Percentiles rank a stretch among this genome's conserved stretches.
Conservation (phyloP, 2,329 filamentous ascomycete species). For the Colletotrichum endophyticum region DNA sequence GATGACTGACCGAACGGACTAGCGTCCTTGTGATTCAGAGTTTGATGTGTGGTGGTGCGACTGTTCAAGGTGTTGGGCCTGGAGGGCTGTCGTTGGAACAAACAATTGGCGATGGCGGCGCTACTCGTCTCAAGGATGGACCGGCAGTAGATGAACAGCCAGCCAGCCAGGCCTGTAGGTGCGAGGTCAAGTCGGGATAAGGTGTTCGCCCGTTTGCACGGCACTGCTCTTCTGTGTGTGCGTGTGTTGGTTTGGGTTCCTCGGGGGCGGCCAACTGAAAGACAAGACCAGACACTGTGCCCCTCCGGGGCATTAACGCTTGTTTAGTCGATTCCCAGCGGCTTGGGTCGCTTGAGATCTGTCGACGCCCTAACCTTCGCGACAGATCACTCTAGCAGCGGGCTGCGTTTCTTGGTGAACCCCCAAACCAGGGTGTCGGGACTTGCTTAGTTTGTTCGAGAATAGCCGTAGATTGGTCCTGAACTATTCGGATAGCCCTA, state of each 20-base stretch:
- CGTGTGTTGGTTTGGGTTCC: conserved; percentile 15
- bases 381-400: conserved; percentile 24
- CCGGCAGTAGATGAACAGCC: background rate
- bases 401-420: conserved; percentile 23
- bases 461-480: conserved; percentile 16
- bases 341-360: conserved; percentile 25
- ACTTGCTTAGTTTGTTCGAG: conserved; percentile 20
- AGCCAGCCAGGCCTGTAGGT: background rate
- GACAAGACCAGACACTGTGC: conserved; percentile 18
- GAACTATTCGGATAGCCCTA: conserved; percentile 2
- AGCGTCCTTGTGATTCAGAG: background rate
- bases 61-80: background rate
- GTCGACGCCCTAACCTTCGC: conserved; percentile 23
- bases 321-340: conserved; percentile 22
- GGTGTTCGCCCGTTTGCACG: background rate
- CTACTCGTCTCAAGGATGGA: conserved; percentile 3
- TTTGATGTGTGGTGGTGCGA: background rate
- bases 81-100: conserved; percentile 14
- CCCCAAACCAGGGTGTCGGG: conserved; percentile 23
- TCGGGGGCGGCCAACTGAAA: conserved; percentile 9
- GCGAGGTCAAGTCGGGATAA: conserved; percentile 4
- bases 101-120: conserved; percentile 1
- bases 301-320: conserved; percentile 22
- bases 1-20: background rate
- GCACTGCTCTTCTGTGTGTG: background rate